A percentile compares a stretch with the other conserved stretches of the same genome.
These are phyloP conservation scores for Lasiosphaeriaceae sp. DNA, from an alignment of 495 filamentous ascomycete species.

Conservation along the genomic window DNA sequence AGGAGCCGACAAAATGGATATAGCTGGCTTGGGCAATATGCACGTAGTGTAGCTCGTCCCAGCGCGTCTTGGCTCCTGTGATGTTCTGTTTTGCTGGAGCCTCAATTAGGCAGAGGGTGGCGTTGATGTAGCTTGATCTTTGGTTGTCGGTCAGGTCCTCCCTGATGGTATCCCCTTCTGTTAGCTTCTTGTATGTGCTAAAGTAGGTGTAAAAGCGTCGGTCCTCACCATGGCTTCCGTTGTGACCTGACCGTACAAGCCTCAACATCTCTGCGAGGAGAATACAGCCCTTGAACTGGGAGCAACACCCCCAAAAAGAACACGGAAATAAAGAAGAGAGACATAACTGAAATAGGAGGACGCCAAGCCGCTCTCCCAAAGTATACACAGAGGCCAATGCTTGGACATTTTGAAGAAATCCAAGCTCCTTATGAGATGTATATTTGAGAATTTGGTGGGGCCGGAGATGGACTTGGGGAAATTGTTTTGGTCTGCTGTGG, in stretches of 20 bases:
- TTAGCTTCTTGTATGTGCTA: background rate
- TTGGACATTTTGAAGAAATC: too few relatives aligned
- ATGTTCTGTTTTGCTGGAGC: conserved; percentile 25
- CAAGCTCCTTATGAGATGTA: too few relatives aligned
- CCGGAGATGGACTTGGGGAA: too few relatives aligned
- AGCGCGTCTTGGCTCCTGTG: conserved; percentile 30
- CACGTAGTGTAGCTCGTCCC: conserved; percentile 42
- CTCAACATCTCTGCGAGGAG: too few relatives aligned
- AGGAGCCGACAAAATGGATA: conserved; percentile 34
- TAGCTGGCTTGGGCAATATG: conserved; percentile 30
- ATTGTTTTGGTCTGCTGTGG: too few relatives aligned
- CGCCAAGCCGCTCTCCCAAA: too few relatives aligned
- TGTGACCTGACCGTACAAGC: background rate
- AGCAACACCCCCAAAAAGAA: too few relatives aligned
- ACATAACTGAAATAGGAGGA: too few relatives aligned
- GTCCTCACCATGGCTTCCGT: background rate
- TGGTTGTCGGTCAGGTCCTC: conserved; percentile 33
- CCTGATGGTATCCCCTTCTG: conserved; percentile 17
- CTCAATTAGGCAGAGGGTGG: conserved; percentile 43
- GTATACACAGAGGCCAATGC: too few relatives aligned
- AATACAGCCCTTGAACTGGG: too few relatives aligned
- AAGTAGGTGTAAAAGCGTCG: background rate
- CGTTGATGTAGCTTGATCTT: conserved; percentile 39
- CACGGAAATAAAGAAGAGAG: too few relatives aligned
- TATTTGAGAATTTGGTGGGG: too few relatives aligned